Base-by-base conservation (phyloP, 2,329 filamentous ascomycete species). In the Dothideomycetes sp. region DNA sequence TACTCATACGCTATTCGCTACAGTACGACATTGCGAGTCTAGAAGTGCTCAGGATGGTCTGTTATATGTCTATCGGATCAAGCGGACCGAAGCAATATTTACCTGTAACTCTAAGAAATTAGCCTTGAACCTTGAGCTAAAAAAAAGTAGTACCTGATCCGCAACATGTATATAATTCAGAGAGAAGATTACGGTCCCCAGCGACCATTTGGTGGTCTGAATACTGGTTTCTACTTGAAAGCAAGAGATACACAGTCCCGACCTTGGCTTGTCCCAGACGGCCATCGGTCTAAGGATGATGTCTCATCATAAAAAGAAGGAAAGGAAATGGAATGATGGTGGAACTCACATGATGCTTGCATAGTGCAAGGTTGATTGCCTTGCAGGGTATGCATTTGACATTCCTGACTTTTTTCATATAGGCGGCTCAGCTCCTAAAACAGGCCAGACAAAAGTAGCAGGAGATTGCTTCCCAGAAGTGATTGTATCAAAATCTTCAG, bases 221-320 rank as follows among this genome's bases (percentile, higher is more conserved):
- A 29, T 22, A 30, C 37, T 45, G 32, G 45, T 32, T 47, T 25
- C 11, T 18, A n/a, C 16, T 25, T 11, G 13, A 23, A 27, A 33
- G 23, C 15, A 15, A 43, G n/a, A n/a, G n/a, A n/a, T n/a, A 34
- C 30, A 38, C 44, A 31, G 29, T 18, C 19, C 27, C 20, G 18
- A 30, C 42, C 42, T 24, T 36, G 36, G 30, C 32, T 30, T 37
- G 6, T 32, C 30, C 38, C 30, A 22, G 38, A 30, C 19, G 34
- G 51, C 48, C 56, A 55, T 60, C 49, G 53, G 57, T 51, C 57
- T 61, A 61, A 61, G 58, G 58, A 61, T 61, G 58, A 61, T 52
- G 52, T 56, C 46, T 61, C 58, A 61, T 61, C 58, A 61, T 48
- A 11, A 15, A 9, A 33, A 29, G 23, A 25, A 13, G 15, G 18